phyloP scores from a whole-genome alignment of 129 eudicot species.

The Helianthus tuberosus region DNA sequence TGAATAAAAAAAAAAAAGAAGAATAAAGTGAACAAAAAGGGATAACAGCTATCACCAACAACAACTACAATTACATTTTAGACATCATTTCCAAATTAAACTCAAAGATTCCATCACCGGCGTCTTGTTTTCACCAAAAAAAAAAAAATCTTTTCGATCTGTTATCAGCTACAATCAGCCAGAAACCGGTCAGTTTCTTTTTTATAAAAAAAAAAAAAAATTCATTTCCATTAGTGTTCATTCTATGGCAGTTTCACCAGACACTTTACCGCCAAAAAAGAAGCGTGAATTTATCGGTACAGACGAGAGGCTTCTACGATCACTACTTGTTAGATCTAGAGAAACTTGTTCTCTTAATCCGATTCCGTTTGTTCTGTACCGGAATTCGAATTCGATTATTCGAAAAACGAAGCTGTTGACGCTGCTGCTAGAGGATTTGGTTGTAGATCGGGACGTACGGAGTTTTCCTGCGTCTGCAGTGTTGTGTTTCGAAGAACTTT shows the following conservation, averaged over 20 bases:
- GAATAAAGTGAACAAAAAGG: slow-evolving; percentile 20
- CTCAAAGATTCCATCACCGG: slow-evolving; percentile 28
- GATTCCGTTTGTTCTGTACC: slow-evolving; percentile 49
- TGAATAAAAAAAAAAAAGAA: neutral
- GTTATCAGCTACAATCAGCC: slow-evolving; percentile 34
- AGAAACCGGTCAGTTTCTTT: slow-evolving; percentile 2
- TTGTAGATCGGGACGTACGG: slow-evolving; percentile 25
- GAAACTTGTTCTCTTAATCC: slow-evolving; percentile 63
- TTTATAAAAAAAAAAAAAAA: neutral
- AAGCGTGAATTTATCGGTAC: slow-evolving; percentile 55
- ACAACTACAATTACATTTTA: slow-evolving; percentile 22
- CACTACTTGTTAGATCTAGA: slow-evolving; percentile 49
- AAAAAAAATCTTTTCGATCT: slow-evolving; percentile 16
- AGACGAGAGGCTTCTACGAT: slow-evolving; percentile 49
- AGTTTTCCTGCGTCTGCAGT: slow-evolving; percentile 63
- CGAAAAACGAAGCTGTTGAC: slow-evolving; percentile 63
- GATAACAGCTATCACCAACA: slow-evolving; percentile 40
- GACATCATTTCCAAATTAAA: slow-evolving; percentile 1
- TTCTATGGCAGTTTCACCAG: slow-evolving; percentile 62
- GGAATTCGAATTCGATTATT: slow-evolving; percentile 57
- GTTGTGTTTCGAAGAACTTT: slow-evolving; percentile 80
- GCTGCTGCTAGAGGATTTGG: slow-evolving; percentile 61
- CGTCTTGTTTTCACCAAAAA: slow-evolving; percentile 22
- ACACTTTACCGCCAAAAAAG: slow-evolving; percentile 57
- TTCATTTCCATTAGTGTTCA: neutral